Evolutionary conservation across 2,329 filamentous ascomycete genomes (phyloP).

Genomic region (Venturia nashicola): DNA sequence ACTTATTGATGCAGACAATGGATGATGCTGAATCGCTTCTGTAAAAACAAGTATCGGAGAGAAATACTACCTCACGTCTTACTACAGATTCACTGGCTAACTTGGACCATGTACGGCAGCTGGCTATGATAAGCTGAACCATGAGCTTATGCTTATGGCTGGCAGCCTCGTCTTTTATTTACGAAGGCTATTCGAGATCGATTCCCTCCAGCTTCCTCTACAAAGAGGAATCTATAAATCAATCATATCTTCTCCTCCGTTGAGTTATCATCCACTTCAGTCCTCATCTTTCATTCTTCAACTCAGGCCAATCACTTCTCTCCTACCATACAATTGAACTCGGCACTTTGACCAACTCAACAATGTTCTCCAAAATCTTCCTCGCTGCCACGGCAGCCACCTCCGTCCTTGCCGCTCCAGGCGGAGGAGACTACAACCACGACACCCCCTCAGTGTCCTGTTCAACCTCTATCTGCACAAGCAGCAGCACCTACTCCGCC

Average conservation of each 20-base stretch:
- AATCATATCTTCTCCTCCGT: neutral
- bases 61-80: neutral
- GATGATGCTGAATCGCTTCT: neutral
- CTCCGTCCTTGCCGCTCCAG: neutral
- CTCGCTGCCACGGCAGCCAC: neutral
- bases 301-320: neutral
- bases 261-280: neutral
- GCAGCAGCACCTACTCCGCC: neutral
- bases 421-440: neutral
- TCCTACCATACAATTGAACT: neutral
- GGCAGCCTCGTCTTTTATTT: neutral
- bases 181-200: neutral
- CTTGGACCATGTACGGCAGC: neutral
- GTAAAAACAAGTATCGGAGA: neutral
- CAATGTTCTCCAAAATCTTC: slow-evolving; percentile 6
- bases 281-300: neutral
- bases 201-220: neutral
- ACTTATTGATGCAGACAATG: neutral
- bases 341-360: neutral
- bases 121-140: neutral
- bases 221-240: neutral
- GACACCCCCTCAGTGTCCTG: neutral
- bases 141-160: neutral
- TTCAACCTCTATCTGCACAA: neutral
- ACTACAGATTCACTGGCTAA: neutral